phyloP scores from a whole-genome alignment of 2,329 filamentous ascomycete genomes.

The Fusarium sarcochroum region DNA sequence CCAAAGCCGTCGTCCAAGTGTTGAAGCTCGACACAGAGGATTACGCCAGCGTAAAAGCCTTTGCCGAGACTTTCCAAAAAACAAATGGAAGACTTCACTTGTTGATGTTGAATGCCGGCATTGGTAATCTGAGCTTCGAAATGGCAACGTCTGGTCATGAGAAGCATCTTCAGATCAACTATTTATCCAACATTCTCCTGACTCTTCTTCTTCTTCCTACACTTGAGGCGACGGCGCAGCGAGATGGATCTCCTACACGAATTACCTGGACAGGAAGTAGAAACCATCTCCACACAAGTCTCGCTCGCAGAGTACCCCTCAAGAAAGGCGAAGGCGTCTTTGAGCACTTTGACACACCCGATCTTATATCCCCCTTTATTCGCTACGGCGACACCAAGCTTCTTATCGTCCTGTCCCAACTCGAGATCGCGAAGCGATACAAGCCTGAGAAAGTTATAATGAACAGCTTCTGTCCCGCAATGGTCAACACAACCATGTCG shows the following conservation, averaged over 20 bases:
- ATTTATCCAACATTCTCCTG: constrained; percentile 47
- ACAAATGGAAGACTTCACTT: constrained; percentile 18
- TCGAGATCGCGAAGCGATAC: constrained; percentile 27
- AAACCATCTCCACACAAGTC: constrained; percentile 14
- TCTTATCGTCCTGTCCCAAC: constrained; percentile 33
- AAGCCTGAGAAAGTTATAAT: background rate
- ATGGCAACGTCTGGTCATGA: constrained; percentile 40
- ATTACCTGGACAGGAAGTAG: constrained; percentile 43
- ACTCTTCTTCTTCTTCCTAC: constrained; percentile 38
- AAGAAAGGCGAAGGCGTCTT: constrained; percentile 3
- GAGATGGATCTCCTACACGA: constrained; percentile 1
- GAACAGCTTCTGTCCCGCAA: constrained; percentile 4
- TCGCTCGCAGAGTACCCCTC: constrained; percentile 1
- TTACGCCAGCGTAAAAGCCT: constrained; percentile 30
- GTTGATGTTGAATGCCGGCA: constrained; percentile 39
- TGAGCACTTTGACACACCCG: background rate
- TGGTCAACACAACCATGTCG: constrained; percentile 24
- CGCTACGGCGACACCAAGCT: constrained; percentile 28
- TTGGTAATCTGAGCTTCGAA: constrained; percentile 1
- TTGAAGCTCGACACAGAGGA: constrained; percentile 31
- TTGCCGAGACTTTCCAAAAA: constrained; percentile 4
- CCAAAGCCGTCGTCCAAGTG: constrained; percentile 26
- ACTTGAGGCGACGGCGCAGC: constrained; percentile 35
- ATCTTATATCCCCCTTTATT: background rate
- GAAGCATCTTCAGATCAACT: constrained; percentile 48